Percentiles rank a stretch among this genome's conserved stretches.
Evolutionary conservation across 2,329 filamentous ascomycete species (phyloP).

Genomic region (Daldinia sp.): DNA sequence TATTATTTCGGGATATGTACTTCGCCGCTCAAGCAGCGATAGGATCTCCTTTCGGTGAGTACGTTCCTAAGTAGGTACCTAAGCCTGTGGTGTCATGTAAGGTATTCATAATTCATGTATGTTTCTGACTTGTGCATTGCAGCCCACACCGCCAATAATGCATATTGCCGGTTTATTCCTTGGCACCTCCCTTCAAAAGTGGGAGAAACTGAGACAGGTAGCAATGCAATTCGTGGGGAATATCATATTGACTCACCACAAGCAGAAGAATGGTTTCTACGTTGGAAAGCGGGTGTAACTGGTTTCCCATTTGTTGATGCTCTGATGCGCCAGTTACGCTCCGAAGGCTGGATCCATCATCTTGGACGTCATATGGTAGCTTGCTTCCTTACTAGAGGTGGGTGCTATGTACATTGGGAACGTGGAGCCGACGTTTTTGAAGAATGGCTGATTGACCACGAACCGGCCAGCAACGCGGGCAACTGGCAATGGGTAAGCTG

Average conservation of each 20-base stretch:
- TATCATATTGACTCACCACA: slow-evolving; percentile 70
- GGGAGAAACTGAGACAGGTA: slow-evolving; percentile 50
- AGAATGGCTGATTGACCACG: slow-evolving; percentile 78
- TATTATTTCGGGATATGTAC: slow-evolving; percentile 85
- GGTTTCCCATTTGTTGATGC: slow-evolving; percentile 85
- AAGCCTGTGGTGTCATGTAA: too few relatives aligned
- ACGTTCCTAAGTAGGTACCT: too few relatives aligned
- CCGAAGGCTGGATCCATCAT: slow-evolving; percentile 83
- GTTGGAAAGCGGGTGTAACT: slow-evolving; percentile 74
- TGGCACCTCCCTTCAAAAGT: slow-evolving; percentile 77
- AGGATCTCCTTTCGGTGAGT: slow-evolving; percentile 64
- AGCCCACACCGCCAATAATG: slow-evolving; percentile 69
- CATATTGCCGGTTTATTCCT: slow-evolving; percentile 75
- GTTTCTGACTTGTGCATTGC: neutral
- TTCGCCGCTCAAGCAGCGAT: slow-evolving; percentile 78
- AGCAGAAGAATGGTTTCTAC: slow-evolving; percentile 71
- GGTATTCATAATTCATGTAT: neutral
- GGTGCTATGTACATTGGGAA: slow-evolving; percentile 82
- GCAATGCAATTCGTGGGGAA: slow-evolving; percentile 60
- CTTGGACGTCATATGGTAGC: slow-evolving; percentile 80
- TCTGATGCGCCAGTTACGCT: slow-evolving; percentile 75
- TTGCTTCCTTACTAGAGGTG: slow-evolving; percentile 81
- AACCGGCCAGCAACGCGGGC: slow-evolving; percentile 75
- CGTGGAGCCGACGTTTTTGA: slow-evolving; percentile 81
- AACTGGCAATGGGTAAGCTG: slow-evolving; percentile 84